Percentiles rank a stretch among this genome's conserved stretches.
Evolutionary conservation across 345 rosid species (phyloP).

Genomic region (Gossypium sturtianum): DNA sequence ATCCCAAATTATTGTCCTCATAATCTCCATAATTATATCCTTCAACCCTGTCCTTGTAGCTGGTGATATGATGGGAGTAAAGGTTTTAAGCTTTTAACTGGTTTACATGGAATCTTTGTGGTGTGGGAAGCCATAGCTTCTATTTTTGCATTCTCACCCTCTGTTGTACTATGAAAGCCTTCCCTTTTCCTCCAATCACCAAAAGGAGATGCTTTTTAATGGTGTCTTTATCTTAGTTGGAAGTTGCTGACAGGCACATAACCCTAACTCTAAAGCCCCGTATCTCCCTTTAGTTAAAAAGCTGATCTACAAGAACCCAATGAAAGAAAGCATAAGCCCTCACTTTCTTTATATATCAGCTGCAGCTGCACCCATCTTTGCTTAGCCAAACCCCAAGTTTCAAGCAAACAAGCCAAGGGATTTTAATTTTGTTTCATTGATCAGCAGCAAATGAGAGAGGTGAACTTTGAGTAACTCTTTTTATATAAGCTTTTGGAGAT

Average conservation of each 20-base stretch:
- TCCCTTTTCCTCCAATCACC: background rate
- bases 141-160: background rate
- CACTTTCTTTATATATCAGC: conserved; percentile 8
- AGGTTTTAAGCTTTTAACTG: background rate
- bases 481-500: background rate
- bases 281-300: conserved; percentile 13
- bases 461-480: conserved; percentile 35
- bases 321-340: conserved; percentile 8
- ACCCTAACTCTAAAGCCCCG: conserved; percentile 10
- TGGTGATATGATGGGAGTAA: too few relatives aligned
- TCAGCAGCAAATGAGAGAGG: conserved; percentile 11
- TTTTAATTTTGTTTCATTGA: too few relatives aligned
- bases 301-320: conserved; percentile 18
- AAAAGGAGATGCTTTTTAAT: conserved; percentile 16
- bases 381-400: background rate
- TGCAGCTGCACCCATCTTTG: background rate
- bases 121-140: background rate
- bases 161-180: background rate
- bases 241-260: conserved; percentile 20
- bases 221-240: conserved; percentile 20
- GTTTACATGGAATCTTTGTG: background rate
- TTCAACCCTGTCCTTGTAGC: too few relatives aligned
- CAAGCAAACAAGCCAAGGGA: background rate
- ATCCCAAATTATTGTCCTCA: background rate
- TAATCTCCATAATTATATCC: background rate